Base-by-base conservation (phyloP, 495 filamentous ascomycete genomes). In the Tuber indicum region DNA sequence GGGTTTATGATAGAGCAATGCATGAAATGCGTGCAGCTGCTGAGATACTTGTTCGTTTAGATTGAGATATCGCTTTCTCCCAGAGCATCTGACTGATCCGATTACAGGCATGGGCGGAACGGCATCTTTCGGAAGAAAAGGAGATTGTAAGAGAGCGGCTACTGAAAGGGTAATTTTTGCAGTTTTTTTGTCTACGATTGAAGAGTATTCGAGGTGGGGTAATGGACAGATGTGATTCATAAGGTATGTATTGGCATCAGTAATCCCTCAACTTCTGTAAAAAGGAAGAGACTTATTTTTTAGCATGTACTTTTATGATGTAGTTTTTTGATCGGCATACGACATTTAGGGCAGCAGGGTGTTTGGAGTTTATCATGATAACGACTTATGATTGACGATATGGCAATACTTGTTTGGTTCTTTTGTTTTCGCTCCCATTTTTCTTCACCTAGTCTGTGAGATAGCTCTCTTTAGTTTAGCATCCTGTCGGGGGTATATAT, bases 21-120 rank as follows among this genome's bases (percentile, higher is more conserved):
- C 74, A 74, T 1, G 80, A 82, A 75, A 82, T 82, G 80, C 81
- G 45, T 42, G 79, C 76, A 70, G 80, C 80, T 62, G 79, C 72
- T 49, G 79, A 82, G 39, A 80, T 79, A 49, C 62, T 82, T 73
- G 80, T 81, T 73, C 26, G 52, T 41, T 32, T 74, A 44, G 39
- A 17, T 36, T 39, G 41, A n/a, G 36, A 32, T 14, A 21, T 46
- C 46, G 26, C 26, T 74, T 74, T 74, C 41, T 49, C 36, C 44
- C 9, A 76, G 19, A 17, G 12, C 44, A 71, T 42, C 12, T 39
- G 46, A 21, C 26, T 39, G 23, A 32, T 58, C 77, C 73, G 66
- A 79, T 46, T 21, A 23, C 41, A 80, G 78, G 21, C 70, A n/a
- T 80, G 74, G 78, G 78, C 78, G 4, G 77, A 80, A 16, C 78